Base-by-base conservation (phyloP, 805 yeast species). In the Phaffomyces opuntiae region DNA sequence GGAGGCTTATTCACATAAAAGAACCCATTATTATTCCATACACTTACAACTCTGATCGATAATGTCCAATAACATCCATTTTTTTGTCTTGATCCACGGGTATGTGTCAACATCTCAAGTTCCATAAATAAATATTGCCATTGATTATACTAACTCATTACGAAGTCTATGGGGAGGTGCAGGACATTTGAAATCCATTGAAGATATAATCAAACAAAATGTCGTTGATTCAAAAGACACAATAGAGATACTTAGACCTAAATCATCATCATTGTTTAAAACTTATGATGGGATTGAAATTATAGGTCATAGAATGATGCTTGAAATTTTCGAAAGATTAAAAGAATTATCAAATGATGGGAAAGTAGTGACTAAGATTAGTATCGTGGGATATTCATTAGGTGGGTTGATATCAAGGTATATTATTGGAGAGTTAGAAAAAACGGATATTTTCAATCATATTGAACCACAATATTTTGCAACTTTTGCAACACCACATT, bases 331-430 rank as follows among this genome's bases (percentile, higher is more conserved):
- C 35, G 59, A 60, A 8, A 72, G 72, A 53, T 63, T 77, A 27
- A 64, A 63, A 16, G 58, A 51, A 11, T 60, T 71, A 25, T 49
- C 49, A 14, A 46, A 64, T 39, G 55, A 56, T 45, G 53, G 64
- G 42, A 46, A 57, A 24, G 34, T 27, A 6, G 64, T 76, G 55
- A 64, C 68, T 13, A 73, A 80, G 53, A 75, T 91, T 42, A 85
- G 95, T 49, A 69, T 91, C 37, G 73, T 87, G 3, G 96, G 98
- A 0, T 91, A 90, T 62, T 87, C 96, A 0, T 67, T 91, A 48
- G 97, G 98, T 21, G 98, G 98, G 0, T 65, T 90, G 33, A 78
- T 91, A 31, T 72, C 89, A 0, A 69, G 97, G 42, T 89, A 87
- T 61, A 81, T 88, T 25, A 72, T 89, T 40, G 97, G 97, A 2